These are phyloP conservation scores for Rhizophagus clarus DNA, from an alignment of 192 early-diverging fungal species.

Conservation along the genomic window DNA sequence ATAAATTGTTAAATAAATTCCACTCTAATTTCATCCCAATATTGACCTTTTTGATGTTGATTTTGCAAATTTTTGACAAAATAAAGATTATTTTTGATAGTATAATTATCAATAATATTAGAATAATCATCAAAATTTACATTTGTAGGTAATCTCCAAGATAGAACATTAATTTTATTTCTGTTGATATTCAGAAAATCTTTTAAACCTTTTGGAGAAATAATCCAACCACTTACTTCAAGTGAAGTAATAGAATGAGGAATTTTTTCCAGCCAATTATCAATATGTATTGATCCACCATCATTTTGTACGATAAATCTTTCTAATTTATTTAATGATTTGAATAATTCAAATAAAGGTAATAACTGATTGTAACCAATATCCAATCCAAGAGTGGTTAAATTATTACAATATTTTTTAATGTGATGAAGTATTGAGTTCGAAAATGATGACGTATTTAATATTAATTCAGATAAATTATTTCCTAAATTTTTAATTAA, in stretches of 20 bases:
- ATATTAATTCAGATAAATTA: background rate
- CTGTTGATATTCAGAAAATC: background rate
- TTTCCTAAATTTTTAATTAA: background rate
- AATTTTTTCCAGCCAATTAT: background rate
- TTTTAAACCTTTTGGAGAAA: background rate
- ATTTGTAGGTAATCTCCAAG: background rate
- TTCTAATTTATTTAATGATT: background rate
- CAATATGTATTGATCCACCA: background rate
- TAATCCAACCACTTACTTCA: background rate
- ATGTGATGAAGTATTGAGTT: background rate
- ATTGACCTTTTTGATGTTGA: background rate
- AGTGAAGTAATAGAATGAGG: background rate
- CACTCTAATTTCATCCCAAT: background rate
- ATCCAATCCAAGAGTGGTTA: background rate
- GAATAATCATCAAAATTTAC: background rate
- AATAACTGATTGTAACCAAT: background rate
- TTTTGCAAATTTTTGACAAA: background rate
- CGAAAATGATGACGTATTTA: background rate
- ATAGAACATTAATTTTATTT: background rate
- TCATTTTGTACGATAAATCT: background rate
- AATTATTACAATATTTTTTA: background rate
- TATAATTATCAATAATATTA: background rate
- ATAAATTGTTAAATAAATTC: background rate
- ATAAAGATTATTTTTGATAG: background rate
- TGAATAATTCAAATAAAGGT: background rate